phyloP scores from a whole-genome alignment of 2,329 filamentous ascomycete species.

The Metarhizium brunneum region DNA sequence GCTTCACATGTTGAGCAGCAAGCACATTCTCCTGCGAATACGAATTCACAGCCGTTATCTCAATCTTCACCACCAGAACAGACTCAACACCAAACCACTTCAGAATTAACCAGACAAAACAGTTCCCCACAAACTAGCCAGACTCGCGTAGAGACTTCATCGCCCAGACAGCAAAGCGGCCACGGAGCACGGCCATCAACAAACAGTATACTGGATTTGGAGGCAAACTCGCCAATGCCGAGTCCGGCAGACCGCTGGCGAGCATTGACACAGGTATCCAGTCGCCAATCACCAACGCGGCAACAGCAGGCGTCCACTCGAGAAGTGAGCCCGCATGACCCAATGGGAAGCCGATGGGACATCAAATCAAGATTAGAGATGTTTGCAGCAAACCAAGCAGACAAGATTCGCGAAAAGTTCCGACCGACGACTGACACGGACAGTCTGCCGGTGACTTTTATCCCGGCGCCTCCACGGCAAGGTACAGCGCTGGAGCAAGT shows the following conservation, averaged over 20 bases:
- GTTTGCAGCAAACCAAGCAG: slow-evolving; percentile 51
- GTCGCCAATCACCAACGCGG: neutral
- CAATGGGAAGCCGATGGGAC: slow-evolving; percentile 38
- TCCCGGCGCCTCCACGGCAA: slow-evolving; percentile 51
- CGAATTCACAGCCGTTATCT: neutral
- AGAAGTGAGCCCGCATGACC: slow-evolving; percentile 10
- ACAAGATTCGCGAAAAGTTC: slow-evolving; percentile 47
- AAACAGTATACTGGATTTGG: slow-evolving; percentile 15
- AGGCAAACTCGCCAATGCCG: slow-evolving; percentile 16
- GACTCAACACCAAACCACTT: slow-evolving; percentile 6
- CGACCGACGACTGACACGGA: slow-evolving; percentile 44
- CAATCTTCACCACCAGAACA: neutral
- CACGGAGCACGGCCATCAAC: slow-evolving; percentile 12
- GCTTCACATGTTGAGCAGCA: slow-evolving; percentile 9
- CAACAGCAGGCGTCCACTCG: neutral
- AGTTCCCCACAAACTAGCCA: slow-evolving; percentile 19
- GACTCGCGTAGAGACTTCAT: slow-evolving; percentile 15
- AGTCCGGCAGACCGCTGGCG: slow-evolving; percentile 18
- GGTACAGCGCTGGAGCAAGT: slow-evolving; percentile 47
- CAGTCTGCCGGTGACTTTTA: slow-evolving; percentile 48
- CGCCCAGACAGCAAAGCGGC: slow-evolving; percentile 13
- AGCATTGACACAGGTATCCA: slow-evolving; percentile 3
- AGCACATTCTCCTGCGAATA: neutral
- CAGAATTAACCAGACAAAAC: slow-evolving; percentile 25
- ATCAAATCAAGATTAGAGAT: slow-evolving; percentile 48